Base-by-base conservation (phyloP, 495 filamentous ascomycete genomes). In the Xylaria scruposa region DNA sequence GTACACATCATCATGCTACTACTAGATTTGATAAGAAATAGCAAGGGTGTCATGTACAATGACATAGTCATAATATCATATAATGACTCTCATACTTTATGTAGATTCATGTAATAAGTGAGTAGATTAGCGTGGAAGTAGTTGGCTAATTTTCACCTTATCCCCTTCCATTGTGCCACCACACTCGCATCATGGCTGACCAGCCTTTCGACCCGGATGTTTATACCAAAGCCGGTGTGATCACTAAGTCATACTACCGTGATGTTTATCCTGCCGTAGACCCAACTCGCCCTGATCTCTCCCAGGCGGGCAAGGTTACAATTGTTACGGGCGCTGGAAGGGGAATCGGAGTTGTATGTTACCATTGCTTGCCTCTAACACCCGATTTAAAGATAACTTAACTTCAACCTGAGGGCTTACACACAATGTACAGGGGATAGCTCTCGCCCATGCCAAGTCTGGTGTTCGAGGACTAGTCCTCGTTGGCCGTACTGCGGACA, bases 191-290 rank as follows among this genome's bases (percentile, higher is more conserved):
- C 24, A 54, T 54, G 51, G 3, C 51, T 13, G 51, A 26, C n/a
- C 21, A 54, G 6, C 51, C 51, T 24, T 54, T 54, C 51, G 51
- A 54, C 26, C 51, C 51, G 24, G 51, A 54, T 10, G 24, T 54
- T 21, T 54, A 54, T 54, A 54, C 51, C 10, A 54, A 54, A 19
- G 49, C 49, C 12, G 21, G 51, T 54, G 51, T 54, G 4, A 54
- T 54, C 51, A 54, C 51, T 19, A 54, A 54, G 51, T 54, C 51
- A 13, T 54, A 54, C 51, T 54, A 54, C 10, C 51, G 51, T 54
- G 51, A 54, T 12, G 51, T 54, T 54, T 54, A 54, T 29, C 51
- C 51, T 54, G 51, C 51, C 15, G 51, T 54, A 29, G 51, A 54
- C 24, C 51, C 51, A 15, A 26, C 51, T 12, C 51, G 51, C 21